Base-by-base conservation (phyloP, 176 grass and related monocot species). In the Phoenix roebelenii region DNA sequence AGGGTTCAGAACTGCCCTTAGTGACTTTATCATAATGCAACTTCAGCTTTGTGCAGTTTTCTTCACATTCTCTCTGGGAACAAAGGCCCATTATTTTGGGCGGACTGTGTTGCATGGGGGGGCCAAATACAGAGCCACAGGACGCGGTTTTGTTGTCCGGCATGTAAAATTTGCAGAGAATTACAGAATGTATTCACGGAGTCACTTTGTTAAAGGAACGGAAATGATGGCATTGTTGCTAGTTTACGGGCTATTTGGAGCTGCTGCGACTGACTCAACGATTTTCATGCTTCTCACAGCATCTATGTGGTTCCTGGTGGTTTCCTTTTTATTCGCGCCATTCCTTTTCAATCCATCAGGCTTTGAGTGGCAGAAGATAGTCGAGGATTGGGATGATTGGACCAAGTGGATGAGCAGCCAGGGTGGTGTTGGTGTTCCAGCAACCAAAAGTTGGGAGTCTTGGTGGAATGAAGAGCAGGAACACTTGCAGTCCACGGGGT, bases 391-490 rank as follows among this genome's bases (percentile, higher is more conserved):
- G 85, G 89, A 95, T 62, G 89, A 95, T 18, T 95, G 90, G 90
- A 72, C 70, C 18, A 89, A 86, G 23, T 96, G 91, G 91, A 96
- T 90, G 20, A 85, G 61, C 66, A 85, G 86, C 23, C 74, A 75
- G 39, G 92, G 92, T 26, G 92, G 83, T 25, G 90, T 90, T 55
- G 86, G 92, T 64, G 92, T 96, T 59, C 86, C 92, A 17, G 77
- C 86, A 28, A 90, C 79, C 84, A 96, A 96, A 67, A 89, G 83
- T 49, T 96, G 91, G 91, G 86, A 96, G 29, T 90, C 86, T 9
- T 96, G 92, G 83, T 96, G 83, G 87, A 83, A 87, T 39, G 91
- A 96, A 75, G 86, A 96, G 23, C 91, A 87, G 55, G 91, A 96
- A 17, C 91, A 96, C 67, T 57, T 96, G 32, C 86, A 68, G 65